Conservation (phyloP, 257 asterid species). For the Cruciata laevipes region DNA sequence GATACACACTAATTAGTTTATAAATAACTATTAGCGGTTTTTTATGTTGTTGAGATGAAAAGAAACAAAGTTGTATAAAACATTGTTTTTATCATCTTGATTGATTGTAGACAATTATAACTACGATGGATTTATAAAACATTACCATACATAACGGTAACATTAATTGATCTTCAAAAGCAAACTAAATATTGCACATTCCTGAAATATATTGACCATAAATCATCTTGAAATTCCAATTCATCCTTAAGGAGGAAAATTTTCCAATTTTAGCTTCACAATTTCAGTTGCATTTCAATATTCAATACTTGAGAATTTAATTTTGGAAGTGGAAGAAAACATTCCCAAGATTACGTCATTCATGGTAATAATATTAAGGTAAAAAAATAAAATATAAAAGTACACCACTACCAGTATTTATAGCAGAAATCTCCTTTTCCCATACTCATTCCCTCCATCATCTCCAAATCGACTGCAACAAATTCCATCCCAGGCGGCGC, state of each 20-base stretch:
- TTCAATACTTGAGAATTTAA: too few relatives aligned
- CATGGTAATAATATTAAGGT: neutral
- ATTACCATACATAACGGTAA: neutral
- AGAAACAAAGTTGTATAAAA: too few relatives aligned
- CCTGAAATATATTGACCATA: neutral
- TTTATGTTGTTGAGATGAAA: too few relatives aligned
- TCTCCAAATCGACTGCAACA: conserved; percentile 8
- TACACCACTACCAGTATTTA: neutral
- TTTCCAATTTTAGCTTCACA: too few relatives aligned
- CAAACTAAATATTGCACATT: neutral
- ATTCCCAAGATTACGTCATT: neutral
- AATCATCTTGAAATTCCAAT: too few relatives aligned
- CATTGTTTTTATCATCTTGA: too few relatives aligned
- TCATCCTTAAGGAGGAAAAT: too few relatives aligned
- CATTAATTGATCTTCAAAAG: too few relatives aligned
- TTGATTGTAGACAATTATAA: too few relatives aligned
- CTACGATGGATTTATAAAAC: neutral
- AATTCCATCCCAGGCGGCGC: neutral
- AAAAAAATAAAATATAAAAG: neutral
- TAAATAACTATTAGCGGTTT: too few relatives aligned
- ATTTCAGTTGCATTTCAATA: too few relatives aligned
- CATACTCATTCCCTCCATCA: neutral
- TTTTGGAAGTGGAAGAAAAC: neutral
- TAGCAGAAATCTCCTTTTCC: conserved; percentile 12
- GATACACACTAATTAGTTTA: too few relatives aligned